Evolutionary conservation across 2,329 filamentous ascomycete species (phyloP), one percentile per base, ranked within the genome.

Genomic region (Aspergillus flavus): DNA sequence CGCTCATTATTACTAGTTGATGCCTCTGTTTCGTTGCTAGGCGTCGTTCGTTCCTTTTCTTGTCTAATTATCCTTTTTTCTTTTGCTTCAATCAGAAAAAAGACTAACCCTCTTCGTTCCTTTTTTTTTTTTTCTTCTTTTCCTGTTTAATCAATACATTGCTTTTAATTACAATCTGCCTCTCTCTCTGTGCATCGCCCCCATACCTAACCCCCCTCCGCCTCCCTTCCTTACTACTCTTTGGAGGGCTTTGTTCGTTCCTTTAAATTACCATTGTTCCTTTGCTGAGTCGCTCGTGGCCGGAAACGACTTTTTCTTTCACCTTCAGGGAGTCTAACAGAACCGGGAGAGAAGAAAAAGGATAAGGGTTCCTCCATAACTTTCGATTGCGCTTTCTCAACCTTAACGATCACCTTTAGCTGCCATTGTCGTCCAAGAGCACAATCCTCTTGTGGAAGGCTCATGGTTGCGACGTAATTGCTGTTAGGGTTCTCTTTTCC

Each of bases 21-120:
- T 69, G 63, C 58, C 58, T 46, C 52, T 56, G 62, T 63, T 59
- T 62, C 55, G 66, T 64, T 63, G 62, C 65, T 62, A 64, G 65
- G 64, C 55, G 61, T 66, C 66, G 66, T 68, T 68, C 66, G 62
- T 63, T 69, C 68, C 65, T 69, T 69, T 57, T 61, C 57, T 67
- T 53, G 63, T 61, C 54, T 63, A 58, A 50, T 70, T 70, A 53
- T 72, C 72, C 59, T 48, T 52, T 63, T 56, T 72, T 72, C 60
- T 52, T 52, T 63, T 56, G 21, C 55, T 56, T 58, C 55, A 46
- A 61, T 61, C 55, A 58, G 21, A 28, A 48, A 48, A 26, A 48
- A 28, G 52, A 59, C 50, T 46, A 60, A 59, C 58, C 43, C n/a
- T 59, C 63, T 62, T 52, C 52, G 41, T 64, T 59, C 57, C 23